Base-by-base conservation (phyloP, 2,329 filamentous ascomycete genomes). In the Amylocarpus encephaloides region DNA sequence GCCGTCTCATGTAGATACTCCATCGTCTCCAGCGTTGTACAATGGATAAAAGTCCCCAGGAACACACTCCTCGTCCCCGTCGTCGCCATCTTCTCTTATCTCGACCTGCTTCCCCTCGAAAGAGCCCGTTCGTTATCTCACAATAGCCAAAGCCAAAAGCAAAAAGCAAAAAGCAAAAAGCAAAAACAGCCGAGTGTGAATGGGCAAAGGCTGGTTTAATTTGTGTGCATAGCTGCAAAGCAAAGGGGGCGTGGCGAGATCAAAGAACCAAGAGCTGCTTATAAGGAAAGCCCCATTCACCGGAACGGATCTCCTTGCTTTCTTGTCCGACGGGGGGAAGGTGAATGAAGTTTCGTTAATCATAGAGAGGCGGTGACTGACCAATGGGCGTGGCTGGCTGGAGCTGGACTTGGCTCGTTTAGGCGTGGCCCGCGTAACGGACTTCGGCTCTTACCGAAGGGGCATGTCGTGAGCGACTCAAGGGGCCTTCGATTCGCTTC, bases 41-140 rank as follows among this genome's bases (percentile, higher is more conserved):
- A 78, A 62, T 85, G 78, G 11, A 84, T 75, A 60, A 86, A 85
- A 0, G 78, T 74, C 11, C 83, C 83, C 16, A 74, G 55, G 60
- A 81, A 86, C 41, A 86, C 69, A 44, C 46, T 39, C 49, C 51
- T 52, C 22, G 15, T 35, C 4, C 11, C 29, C n/a, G 43, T 32
- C 5, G 40, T 9, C 38, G 18, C 18, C 16, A 16, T 36, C 4
- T 36, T 10, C 12, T 4, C 15, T 36, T 36, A 13, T 16, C 12
- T 5, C 15, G 11, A 36, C 3, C 5, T 5, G 4, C 2, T 15
- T 16, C n/a, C 6, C 11, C n/a, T 16, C 18, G 6, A 12, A 43
- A 29, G n/a, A n/a, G n/a, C n/a, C n/a, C 29, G 29, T 43, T 29
- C 7, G 29, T 16, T 16, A 15, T 41, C 10, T 12, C n/a, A n/a